Percentiles rank a stretch among this genome's conserved stretches.
phyloP scores from a whole-genome alignment of 441 rosid species.

The Mallotus japonicus region DNA sequence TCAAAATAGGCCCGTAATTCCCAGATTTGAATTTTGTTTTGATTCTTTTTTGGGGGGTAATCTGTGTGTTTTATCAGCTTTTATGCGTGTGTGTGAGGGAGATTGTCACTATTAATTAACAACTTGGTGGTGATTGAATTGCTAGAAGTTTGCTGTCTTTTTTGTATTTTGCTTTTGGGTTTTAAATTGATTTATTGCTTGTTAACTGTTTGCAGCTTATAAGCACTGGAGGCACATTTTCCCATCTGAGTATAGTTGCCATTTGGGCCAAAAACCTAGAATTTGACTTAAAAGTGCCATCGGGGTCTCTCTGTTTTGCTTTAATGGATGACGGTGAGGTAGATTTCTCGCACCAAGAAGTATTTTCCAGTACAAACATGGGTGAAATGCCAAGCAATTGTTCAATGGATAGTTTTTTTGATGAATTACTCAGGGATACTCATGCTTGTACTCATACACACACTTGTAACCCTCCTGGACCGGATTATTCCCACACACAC shows the following conservation, averaged over 20 bases:
- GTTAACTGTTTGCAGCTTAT: slow-evolving; percentile 4
- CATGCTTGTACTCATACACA: slow-evolving; percentile 93
- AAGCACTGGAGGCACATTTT: not conserved
- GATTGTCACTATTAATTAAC: not conserved
- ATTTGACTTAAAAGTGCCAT: slow-evolving; percentile 9
- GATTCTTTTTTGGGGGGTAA: not conserved
- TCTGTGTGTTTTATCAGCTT: too few relatives aligned
- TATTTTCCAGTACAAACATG: slow-evolving; percentile 55
- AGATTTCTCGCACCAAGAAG: slow-evolving; percentile 73
- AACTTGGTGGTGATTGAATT: slow-evolving; percentile 19
- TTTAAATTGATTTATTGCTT: slow-evolving; percentile 12
- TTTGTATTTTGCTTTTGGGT: not conserved
- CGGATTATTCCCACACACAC: slow-evolving; percentile 89
- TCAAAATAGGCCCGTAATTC: slow-evolving; percentile 9
- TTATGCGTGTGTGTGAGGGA: too few relatives aligned
- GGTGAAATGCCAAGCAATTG: slow-evolving; percentile 60
- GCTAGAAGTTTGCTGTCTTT: not conserved
- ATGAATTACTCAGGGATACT: slow-evolving; percentile 65
- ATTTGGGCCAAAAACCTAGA: not conserved
- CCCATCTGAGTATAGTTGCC: slow-evolving; percentile 2
- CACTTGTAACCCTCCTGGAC: slow-evolving; percentile 93
- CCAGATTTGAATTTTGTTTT: not conserved
- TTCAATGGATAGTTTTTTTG: slow-evolving; percentile 79
- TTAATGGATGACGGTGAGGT: slow-evolving; percentile 92
- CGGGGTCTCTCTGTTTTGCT: slow-evolving; percentile 18